Base-by-base conservation (phyloP, 108 stramenopile genomes). In the Thalassiosira profunda region DNA sequence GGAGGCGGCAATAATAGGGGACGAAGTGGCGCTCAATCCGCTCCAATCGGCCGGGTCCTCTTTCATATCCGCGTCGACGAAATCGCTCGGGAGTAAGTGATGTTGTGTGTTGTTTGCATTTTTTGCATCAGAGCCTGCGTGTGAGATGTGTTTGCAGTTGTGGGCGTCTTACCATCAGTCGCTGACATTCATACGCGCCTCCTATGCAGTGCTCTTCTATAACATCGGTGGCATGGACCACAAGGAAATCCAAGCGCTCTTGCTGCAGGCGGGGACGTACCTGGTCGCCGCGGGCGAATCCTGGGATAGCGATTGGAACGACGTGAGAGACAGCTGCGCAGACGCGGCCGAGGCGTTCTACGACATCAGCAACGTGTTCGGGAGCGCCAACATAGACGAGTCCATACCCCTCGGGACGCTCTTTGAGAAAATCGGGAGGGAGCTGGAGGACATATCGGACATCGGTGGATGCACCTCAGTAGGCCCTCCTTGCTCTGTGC, bases 121-220 rank as follows among this genome's bases (percentile, higher is more conserved):
- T n/a, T n/a, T n/a, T n/a, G n/a, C n/a, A n/a, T n/a, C n/a, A n/a
- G n/a, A n/a, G n/a, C n/a, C n/a, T n/a, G n/a, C n/a, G n/a, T n/a
- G n/a, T n/a, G n/a, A n/a, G n/a, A n/a, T n/a, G n/a, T n/a, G n/a
- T n/a, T n/a, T n/a, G n/a, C n/a, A n/a, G n/a, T n/a, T n/a, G n/a
- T n/a, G n/a, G n/a, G n/a, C n/a, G n/a, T n/a, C n/a, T n/a, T n/a
- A n/a, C n/a, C n/a, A n/a, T n/a, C n/a, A n/a, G n/a, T n/a, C n/a
- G n/a, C n/a, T n/a, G n/a, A n/a, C n/a, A n/a, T n/a, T 74, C 57
- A 48, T 74, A 23, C 65, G 63, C 7, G 72, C 72, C 56, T 74
- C 72, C 21, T 53, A 65, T 28, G 72, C 63, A n/a, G 65, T 77
- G 76, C 63, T 77, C n/a, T 77, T 77, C 55, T 77, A 77, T 68